Base-by-base conservation (phyloP, 2,329 filamentous ascomycete genomes). In the Chaetomiaceae sp. region DNA sequence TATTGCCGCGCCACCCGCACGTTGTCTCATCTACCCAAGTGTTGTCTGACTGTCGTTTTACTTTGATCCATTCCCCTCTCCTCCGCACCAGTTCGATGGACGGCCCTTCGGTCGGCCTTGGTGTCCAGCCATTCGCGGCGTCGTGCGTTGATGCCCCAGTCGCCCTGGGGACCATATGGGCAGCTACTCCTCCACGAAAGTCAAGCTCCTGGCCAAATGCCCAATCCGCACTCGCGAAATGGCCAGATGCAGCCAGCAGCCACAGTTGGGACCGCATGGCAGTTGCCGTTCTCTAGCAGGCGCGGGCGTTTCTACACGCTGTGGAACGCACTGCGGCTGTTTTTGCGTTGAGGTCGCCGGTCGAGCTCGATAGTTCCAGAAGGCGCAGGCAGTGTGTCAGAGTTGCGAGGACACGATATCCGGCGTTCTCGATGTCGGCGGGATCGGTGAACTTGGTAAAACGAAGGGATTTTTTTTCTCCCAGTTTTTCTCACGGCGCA, bases 1-100 rank as follows among this genome's bases (percentile, higher is more conserved):
- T 14, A 4, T 59, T 58, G 9, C 59, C 48, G n/a, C 46, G 57
- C 59, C 61, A 67, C 14, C 64, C 65, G 48, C 65, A 67, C 2
- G 65, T 67, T 5, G 53, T 44, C 2, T 48, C 49, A 20, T 66
- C 56, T 21, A 60, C 32, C 61, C 61, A 66, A 9, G 56, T 61
- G 43, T 63, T 61, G 1, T 47, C 45, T 2, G 52, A 55, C 5
- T 52, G 40, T 18, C 56, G 44, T 40, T 52, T 54, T 38, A 36
- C 4, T 32, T 25, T 57, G 18, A 27, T 18, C 54, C 44, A 49
- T 2, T 42, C 30, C 4, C 51, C 43, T 11, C 55, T 49, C 30
- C 56, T 55, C 36, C 58, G 58, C 27, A 59, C 54, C 18, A 64
- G 49, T 21, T 64, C 59, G n/a, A 62, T 34, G 4, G 56, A 34